A percentile compares a stretch with the other conserved stretches of the same genome.
Evolutionary conservation across 768 basidiomycete species (phyloP).

Genomic region (Gymnopilus dilepis): DNA sequence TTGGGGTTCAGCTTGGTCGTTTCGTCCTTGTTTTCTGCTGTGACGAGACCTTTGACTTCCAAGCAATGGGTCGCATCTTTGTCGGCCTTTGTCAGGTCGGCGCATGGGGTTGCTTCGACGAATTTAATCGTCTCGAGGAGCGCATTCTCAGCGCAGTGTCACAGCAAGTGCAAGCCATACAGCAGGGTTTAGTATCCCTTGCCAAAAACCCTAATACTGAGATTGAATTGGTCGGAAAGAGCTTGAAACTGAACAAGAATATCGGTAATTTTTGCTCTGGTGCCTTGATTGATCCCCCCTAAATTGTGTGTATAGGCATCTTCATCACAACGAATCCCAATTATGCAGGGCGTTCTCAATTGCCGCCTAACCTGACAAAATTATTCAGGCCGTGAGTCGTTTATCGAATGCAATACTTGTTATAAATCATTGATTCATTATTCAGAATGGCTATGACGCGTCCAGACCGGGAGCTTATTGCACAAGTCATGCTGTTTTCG

Average conservation of each 20-base stretch:
- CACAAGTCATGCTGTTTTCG: slow-evolving; percentile 99
- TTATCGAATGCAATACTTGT: not conserved
- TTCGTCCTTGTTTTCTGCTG: slow-evolving; percentile 99
- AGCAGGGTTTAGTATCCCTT: slow-evolving; percentile 88
- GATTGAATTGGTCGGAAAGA: slow-evolving; percentile 96
- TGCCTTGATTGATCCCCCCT: not conserved
- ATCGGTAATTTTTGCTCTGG: slow-evolving; percentile 63
- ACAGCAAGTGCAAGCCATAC: slow-evolving; percentile 98
- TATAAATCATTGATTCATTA: slow-evolving; percentile 14
- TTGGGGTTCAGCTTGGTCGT: slow-evolving; percentile 95
- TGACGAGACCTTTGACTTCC: slow-evolving; percentile 99
- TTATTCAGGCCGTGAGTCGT: slow-evolving; percentile 85
- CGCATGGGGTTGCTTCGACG: slow-evolving; percentile 98
- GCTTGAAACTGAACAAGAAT: slow-evolving; percentile 88
- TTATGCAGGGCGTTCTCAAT: slow-evolving; percentile 94
- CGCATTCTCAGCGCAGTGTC: slow-evolving; percentile 97
- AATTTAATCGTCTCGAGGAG: slow-evolving; percentile 98
- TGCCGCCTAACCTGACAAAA: slow-evolving; percentile 89
- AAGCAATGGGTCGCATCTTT: slow-evolving; percentile 99
- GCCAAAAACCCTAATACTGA: slow-evolving; percentile 86
- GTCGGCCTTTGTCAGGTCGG: slow-evolving; percentile 98
- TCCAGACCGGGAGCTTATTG: slow-evolving; percentile 97
- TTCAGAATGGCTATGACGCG: slow-evolving; percentile 97
- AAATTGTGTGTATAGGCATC: slow-evolving; percentile 65
- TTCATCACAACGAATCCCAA: slow-evolving; percentile 99